Conservation (phyloP, 2,329 filamentous ascomycete genomes). For the Rutstroemia sp. region DNA sequence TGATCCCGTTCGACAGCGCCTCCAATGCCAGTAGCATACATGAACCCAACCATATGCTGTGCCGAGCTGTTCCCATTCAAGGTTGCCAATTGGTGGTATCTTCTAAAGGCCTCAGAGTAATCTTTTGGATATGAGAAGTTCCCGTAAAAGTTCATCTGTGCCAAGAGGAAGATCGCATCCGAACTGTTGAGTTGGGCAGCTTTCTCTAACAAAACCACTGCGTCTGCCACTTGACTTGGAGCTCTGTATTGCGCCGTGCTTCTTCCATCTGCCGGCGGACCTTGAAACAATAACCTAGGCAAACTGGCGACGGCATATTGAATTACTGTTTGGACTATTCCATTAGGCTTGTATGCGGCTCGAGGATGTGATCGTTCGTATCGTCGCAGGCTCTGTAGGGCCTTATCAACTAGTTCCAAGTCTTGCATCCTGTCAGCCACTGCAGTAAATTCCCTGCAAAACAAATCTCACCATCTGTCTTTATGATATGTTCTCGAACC, state of each 20-base stretch:
- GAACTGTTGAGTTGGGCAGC: conserved; percentile 52
- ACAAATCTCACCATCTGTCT: conserved; percentile 20
- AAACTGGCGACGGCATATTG: conserved; percentile 58
- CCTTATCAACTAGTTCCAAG: conserved; percentile 30
- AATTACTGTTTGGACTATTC: conserved; percentile 46
- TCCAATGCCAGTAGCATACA: conserved; percentile 90
- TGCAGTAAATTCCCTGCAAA: neutral
- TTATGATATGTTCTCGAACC: conserved; percentile 18
- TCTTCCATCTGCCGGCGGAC: conserved; percentile 35
- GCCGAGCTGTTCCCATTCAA: conserved; percentile 82
- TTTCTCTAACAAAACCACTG: conserved; percentile 49
- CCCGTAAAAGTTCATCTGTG: conserved; percentile 94
- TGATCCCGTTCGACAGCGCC: conserved; percentile 76
- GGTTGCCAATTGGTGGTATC: conserved; percentile 72
- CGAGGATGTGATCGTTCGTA: conserved; percentile 26
- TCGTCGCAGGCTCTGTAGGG: conserved; percentile 29
- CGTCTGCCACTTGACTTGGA: conserved; percentile 44
- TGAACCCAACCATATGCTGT: conserved; percentile 90
- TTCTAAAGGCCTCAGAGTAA: conserved; percentile 68
- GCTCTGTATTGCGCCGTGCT: conserved; percentile 32
- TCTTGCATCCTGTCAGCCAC: conserved; percentile 22
- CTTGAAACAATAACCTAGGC: conserved; percentile 57
- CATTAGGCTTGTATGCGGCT: conserved; percentile 41
- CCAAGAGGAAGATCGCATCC: conserved; percentile 83
- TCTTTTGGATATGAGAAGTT: conserved; percentile 85